Evolutionary conservation across 164 flowering plant genomes (phyloP).

Genomic region (Malania oleifera): DNA sequence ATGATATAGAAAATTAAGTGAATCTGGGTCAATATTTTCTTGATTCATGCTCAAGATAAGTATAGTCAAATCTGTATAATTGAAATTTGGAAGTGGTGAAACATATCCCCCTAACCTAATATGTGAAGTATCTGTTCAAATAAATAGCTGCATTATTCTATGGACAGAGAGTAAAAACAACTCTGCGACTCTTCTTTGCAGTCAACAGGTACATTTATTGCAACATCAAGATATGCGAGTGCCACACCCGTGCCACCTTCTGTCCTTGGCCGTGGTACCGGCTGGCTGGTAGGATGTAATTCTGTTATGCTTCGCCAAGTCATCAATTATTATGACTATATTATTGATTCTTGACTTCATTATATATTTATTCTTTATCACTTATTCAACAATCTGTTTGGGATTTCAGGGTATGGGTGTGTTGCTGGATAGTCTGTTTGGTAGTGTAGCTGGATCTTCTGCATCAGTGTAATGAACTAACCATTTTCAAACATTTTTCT

Average conservation of each 20-base stretch:
- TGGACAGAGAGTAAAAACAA: too few species aligned
- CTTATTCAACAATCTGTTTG: background rate
- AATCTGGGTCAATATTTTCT: too few species aligned
- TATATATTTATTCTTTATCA: background rate
- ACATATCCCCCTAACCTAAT: too few species aligned
- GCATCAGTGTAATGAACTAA: conserved; percentile 40
- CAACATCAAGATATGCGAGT: conserved; percentile 62
- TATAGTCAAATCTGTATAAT: too few species aligned
- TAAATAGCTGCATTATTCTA: too few species aligned
- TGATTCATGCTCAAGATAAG: too few species aligned
- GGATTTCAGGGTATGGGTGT: conserved; percentile 66
- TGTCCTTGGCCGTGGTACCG: conserved; percentile 63
- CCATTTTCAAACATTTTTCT: background rate
- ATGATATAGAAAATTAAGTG: too few species aligned
- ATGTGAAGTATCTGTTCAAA: too few species aligned
- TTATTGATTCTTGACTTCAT: conserved; percentile 1
- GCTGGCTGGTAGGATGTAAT: conserved; percentile 69
- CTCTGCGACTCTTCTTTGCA: too few species aligned
- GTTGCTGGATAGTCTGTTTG: conserved; percentile 39
- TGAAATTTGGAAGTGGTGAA: too few species aligned
- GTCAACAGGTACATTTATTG: conserved; percentile 71
- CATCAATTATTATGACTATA: background rate
- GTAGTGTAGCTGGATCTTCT: conserved; percentile 33
- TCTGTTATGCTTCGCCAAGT: background rate
- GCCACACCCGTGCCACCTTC: conserved; percentile 87